Conservation (phyloP, 768 basidiomycete species). For the Strobilomyces dryophilus region DNA sequence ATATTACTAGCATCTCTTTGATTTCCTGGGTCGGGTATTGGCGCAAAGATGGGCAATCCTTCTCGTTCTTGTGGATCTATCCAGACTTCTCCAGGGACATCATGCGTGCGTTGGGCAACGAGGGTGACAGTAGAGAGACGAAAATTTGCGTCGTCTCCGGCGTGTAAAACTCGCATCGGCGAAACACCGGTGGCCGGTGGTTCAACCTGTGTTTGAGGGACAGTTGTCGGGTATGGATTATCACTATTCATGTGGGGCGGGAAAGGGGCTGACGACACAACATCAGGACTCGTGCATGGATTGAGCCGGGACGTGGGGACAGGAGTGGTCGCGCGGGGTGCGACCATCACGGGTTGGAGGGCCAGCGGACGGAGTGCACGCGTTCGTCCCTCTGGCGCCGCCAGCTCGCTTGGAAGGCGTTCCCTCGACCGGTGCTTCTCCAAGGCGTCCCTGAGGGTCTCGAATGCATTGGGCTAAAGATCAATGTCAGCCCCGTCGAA, state of each 20-base stretch:
- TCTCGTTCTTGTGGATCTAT: slow-evolving; percentile 63
- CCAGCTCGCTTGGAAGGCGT: not conserved
- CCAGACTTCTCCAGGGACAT: slow-evolving; percentile 49
- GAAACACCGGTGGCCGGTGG: slow-evolving; percentile 2
- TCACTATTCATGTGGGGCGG: slow-evolving; percentile 6
- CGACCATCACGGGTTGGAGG: slow-evolving; percentile 5
- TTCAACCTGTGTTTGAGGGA: slow-evolving; percentile 6
- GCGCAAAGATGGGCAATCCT: slow-evolving; percentile 49
- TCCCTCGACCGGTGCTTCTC: slow-evolving; percentile 42
- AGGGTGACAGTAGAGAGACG: slow-evolving; percentile 13
- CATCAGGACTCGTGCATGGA: not conserved
- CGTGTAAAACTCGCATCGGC: slow-evolving; percentile 9
- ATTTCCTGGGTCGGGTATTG: slow-evolving; percentile 11
- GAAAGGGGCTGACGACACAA: not conserved
- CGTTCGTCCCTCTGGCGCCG: not conserved
- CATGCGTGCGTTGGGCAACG: slow-evolving; percentile 27
- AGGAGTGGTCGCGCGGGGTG: slow-evolving; percentile 6
- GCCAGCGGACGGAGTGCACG: slow-evolving; percentile 9
- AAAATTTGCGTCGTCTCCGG: not conserved
- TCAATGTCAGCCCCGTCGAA: not conserved
- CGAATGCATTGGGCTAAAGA: slow-evolving; percentile 44
- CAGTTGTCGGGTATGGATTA: slow-evolving; percentile 13
- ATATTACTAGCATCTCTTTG: not conserved
- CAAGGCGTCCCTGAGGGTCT: slow-evolving; percentile 46
- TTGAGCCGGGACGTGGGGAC: not conserved